Conservation (phyloP, 306 rosid genomes). For the Parietaria judaica region DNA sequence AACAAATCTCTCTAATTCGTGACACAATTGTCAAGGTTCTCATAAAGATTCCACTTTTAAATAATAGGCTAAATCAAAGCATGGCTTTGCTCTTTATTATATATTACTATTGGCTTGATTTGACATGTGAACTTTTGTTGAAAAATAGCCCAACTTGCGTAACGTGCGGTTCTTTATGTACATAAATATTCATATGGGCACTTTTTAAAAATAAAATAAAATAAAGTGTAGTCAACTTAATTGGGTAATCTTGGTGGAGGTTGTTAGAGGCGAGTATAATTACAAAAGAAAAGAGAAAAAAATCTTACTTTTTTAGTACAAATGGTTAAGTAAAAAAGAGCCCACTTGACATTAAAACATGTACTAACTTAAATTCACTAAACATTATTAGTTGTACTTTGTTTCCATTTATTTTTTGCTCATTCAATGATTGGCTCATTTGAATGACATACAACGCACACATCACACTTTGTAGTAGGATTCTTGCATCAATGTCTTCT, state of each 20-base stretch:
- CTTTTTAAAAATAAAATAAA: neutral
- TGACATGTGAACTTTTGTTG: neutral
- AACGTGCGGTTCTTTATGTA: neutral
- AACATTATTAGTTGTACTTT: too few relatives aligned
- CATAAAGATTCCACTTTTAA: neutral
- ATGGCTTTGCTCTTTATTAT: neutral
- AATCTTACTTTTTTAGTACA: too few relatives aligned
- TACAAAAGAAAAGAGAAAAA: too few relatives aligned
- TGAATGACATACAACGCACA: too few relatives aligned
- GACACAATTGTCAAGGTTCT: slow-evolving; percentile 9
- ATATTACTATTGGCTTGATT: neutral
- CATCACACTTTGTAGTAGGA: too few relatives aligned
- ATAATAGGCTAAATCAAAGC: neutral
- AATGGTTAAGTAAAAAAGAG: too few relatives aligned
- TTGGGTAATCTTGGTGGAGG: neutral
- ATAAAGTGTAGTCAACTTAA: neutral
- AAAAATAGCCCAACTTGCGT: neutral
- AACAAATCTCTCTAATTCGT: neutral
- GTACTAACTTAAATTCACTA: too few relatives aligned
- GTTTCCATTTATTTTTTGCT: too few relatives aligned
- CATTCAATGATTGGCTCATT: too few relatives aligned
- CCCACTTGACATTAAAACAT: too few relatives aligned
- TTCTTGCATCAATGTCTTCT: too few relatives aligned
- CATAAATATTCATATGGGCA: neutral
- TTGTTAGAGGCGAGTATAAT: too few relatives aligned